Percentiles rank a stretch among this genome's conserved stretches.
Conservation (phyloP, 2,329 filamentous ascomycete genomes). For the Nemania sp. region DNA sequence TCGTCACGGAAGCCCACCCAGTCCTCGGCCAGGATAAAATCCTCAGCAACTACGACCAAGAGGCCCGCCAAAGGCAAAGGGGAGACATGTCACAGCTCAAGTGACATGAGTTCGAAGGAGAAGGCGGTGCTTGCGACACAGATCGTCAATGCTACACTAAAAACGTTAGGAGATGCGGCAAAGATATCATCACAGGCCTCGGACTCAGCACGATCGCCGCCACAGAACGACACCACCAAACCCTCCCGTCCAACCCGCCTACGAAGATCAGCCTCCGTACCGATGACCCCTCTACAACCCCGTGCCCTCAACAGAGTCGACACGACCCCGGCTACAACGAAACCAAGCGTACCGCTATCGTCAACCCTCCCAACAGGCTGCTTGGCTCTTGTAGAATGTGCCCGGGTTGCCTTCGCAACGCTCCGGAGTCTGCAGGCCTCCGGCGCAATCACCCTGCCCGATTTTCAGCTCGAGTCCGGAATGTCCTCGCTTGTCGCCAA, state of each 20-base stretch:
- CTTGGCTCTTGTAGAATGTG: constrained; percentile 68
- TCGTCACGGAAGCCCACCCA: constrained; percentile 39
- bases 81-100: constrained; percentile 39
- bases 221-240: constrained; percentile 46
- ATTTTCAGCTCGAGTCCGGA: constrained; percentile 72
- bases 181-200: constrained; percentile 50
- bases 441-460: constrained; percentile 58
- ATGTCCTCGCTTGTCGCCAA: constrained; percentile 72
- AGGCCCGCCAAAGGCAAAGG: constrained; percentile 15
- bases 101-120: constrained; percentile 59
- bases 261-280: constrained; percentile 60
- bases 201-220: constrained; percentile 40
- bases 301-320: constrained; percentile 64
- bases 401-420: constrained; percentile 67
- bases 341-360: constrained; percentile 38
- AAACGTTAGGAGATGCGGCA: constrained; percentile 68
- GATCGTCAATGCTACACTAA: constrained; percentile 72
- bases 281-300: constrained; percentile 65
- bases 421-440: constrained; percentile 63
- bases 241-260: constrained; percentile 48
- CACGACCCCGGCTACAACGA: constrained; percentile 54
- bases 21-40: constrained; percentile 30
- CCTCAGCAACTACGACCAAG: constrained; percentile 18
- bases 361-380: constrained; percentile 48
- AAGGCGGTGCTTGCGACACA: constrained; percentile 72